phyloP scores from a whole-genome alignment of 108 stramenopile species.

The Cyclostephanos invisitatus region DNA sequence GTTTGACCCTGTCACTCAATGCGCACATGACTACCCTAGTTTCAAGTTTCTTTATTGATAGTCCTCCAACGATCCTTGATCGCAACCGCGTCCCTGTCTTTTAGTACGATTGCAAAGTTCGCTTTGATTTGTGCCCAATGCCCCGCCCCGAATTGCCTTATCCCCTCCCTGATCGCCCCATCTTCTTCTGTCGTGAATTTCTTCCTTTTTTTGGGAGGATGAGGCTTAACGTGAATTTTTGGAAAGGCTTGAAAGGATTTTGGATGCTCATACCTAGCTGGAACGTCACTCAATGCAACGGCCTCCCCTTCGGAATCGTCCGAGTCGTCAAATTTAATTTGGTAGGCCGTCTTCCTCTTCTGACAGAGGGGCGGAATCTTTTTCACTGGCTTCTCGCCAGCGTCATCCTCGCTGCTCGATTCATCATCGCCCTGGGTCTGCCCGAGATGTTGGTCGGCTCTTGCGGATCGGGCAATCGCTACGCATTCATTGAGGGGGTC shows the following conservation, averaged over 20 bases:
- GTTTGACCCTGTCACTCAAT: background rate
- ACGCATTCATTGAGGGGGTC: conserved; percentile 31
- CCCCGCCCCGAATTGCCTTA: conserved; percentile 55
- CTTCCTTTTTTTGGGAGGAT: conserved; percentile 31
- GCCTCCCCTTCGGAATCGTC: conserved; percentile 22
- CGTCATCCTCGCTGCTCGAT: conserved; percentile 9
- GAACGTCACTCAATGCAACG: conserved; percentile 28
- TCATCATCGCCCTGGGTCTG: conserved; percentile 14
- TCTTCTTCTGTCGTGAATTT: conserved; percentile 67
- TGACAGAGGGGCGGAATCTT: conserved; percentile 8
- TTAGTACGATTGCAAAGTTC: conserved; percentile 48
- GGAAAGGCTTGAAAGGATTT: conserved; percentile 5
- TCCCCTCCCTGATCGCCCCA: conserved; percentile 54
- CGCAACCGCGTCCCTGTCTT: conserved; percentile 57
- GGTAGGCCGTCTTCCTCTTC: conserved; percentile 23
- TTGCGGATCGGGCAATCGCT: conserved; percentile 30
- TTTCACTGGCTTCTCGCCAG: conserved; percentile 6
- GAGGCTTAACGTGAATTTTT: conserved; percentile 5
- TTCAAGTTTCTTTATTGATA: conserved; percentile 33
- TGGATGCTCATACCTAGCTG: conserved; percentile 15
- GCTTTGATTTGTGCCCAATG: conserved; percentile 71
- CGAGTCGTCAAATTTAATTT: conserved; percentile 24
- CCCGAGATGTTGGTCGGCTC: background rate
- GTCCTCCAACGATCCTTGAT: conserved; percentile 80
- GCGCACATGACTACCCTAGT: background rate